A percentile compares a stretch with the other conserved stretches of the same genome.
Evolutionary conservation across 495 filamentous ascomycete genomes (phyloP).

Genomic region (Thermochaetoides thermophila): DNA sequence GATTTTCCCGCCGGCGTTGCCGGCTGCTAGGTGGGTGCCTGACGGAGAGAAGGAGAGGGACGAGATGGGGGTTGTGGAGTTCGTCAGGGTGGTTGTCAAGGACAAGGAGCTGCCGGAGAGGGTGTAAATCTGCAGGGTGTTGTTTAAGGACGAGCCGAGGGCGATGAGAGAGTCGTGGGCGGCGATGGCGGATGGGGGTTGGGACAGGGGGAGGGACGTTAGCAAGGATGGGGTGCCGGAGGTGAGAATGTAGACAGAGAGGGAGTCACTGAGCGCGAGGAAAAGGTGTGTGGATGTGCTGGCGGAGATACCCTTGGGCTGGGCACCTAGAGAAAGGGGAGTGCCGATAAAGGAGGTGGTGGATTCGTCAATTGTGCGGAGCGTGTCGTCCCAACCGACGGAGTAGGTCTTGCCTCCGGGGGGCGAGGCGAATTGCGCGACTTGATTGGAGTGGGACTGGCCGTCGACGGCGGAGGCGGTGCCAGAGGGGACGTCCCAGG

Average conservation of each 20-base stretch:
- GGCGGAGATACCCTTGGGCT: constrained; percentile 37
- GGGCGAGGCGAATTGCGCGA: constrained; percentile 56
- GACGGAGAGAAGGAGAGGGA: constrained; percentile 64
- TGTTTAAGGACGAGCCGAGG: constrained; percentile 59
- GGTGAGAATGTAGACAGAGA: constrained; percentile 49
- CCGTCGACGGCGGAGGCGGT: constrained; percentile 56
- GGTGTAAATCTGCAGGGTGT: constrained; percentile 55
- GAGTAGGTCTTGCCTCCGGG: constrained; percentile 53
- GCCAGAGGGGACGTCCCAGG: constrained; percentile 63
- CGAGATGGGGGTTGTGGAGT: constrained; percentile 43
- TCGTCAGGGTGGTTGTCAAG: constrained; percentile 30
- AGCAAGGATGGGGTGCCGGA: constrained; percentile 42
- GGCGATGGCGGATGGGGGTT: constrained; percentile 54
- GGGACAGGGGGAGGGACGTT: constrained; percentile 31
- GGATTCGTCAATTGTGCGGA: constrained; percentile 56
- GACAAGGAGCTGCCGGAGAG: constrained; percentile 35
- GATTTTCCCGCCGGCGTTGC: constrained; percentile 76
- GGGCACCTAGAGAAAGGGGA: constrained; percentile 30
- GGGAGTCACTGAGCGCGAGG: constrained; percentile 48
- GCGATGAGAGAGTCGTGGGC: constrained; percentile 52
- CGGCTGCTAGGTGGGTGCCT: constrained; percentile 61
- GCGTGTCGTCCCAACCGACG: constrained; percentile 89
- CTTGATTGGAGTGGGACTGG: constrained; percentile 63
- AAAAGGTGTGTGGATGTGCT: constrained; percentile 31
- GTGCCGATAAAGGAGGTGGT: constrained; percentile 34